These are phyloP conservation scores for Adansonia gregorii DNA, from an alignment of 441 rosid species.

Conservation along the genomic window DNA sequence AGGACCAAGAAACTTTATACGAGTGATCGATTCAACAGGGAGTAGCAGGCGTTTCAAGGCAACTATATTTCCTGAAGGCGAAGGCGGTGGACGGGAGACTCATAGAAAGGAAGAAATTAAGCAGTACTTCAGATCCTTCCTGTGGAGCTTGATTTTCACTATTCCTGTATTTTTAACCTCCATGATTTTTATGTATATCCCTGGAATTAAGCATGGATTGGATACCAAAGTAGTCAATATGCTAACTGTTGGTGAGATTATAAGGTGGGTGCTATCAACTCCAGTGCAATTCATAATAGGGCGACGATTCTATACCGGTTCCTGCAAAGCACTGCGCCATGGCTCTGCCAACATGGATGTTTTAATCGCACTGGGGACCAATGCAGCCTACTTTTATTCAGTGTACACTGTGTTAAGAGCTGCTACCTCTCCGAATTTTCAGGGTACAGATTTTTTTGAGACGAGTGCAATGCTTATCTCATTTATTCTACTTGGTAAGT, in stretches of 20 bases:
- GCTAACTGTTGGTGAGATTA: slow-evolving; percentile 66
- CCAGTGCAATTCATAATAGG: slow-evolving; percentile 93
- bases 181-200: slow-evolving; percentile 85
- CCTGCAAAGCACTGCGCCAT: slow-evolving; percentile 71
- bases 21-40: slow-evolving; percentile 73
- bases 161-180: slow-evolving; percentile 79
- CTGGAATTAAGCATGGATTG: slow-evolving; percentile 56
- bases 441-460: slow-evolving; percentile 85
- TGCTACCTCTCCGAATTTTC: slow-evolving; percentile 61
- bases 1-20: slow-evolving; percentile 76
- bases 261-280: slow-evolving; percentile 75
- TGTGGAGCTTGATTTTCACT: slow-evolving; percentile 86
- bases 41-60: slow-evolving; percentile 60
- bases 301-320: slow-evolving; percentile 72
- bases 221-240: slow-evolving; percentile 72
- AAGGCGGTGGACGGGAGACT: slow-evolving; percentile 55
- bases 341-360: slow-evolving; percentile 98
- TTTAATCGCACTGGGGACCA: slow-evolving; percentile 84
- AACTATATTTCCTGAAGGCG: slow-evolving; percentile 57
- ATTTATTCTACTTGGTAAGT: slow-evolving; percentile 87
- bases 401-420: slow-evolving; percentile 76
- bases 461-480: slow-evolving; percentile 96
- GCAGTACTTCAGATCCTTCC: slow-evolving; percentile 60
- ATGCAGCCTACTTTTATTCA: slow-evolving; percentile 94
- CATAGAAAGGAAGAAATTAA: slow-evolving; percentile 61